These are phyloP conservation scores for Oryza coarctata DNA, from an alignment of 176 grass and related monocot species.

Conservation along the genomic window DNA sequence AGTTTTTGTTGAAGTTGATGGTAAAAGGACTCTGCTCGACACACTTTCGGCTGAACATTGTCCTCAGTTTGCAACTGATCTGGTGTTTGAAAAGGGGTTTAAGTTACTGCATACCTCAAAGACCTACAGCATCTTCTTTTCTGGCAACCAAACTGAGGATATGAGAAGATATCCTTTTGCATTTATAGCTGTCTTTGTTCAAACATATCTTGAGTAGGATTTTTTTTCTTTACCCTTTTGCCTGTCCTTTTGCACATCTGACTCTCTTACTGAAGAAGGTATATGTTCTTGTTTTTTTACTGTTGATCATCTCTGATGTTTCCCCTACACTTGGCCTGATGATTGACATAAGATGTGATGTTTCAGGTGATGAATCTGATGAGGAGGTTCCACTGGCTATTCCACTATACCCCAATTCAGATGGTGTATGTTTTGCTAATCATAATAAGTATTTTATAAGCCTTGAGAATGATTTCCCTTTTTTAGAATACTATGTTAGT, in stretches of 20 bases:
- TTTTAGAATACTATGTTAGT: neutral
- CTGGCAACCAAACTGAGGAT: constrained; percentile 45
- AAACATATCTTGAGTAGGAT: neutral
- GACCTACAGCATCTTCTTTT: constrained; percentile 46
- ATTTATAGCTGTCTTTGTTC: constrained; percentile 3
- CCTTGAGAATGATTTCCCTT: neutral
- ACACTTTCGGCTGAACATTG: constrained; percentile 50
- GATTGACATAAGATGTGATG: neutral
- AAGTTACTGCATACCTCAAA: constrained; percentile 68
- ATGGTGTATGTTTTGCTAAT: constrained; percentile 25
- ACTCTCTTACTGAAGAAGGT: constrained; percentile 9
- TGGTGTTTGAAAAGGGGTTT: constrained; percentile 85
- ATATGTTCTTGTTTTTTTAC: constrained; percentile 8
- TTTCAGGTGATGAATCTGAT: constrained; percentile 43
- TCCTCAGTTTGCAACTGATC: constrained; percentile 48
- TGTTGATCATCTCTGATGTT: constrained; percentile 18
- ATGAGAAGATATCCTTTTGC: constrained; percentile 42
- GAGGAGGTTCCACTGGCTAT: constrained; percentile 36
- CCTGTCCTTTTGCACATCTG: constrained; percentile 18
- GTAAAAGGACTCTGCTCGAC: constrained; percentile 48
- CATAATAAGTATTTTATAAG: neutral
- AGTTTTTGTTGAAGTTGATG: constrained; percentile 57
- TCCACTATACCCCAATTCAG: constrained; percentile 14
- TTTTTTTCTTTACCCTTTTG: constrained; percentile 25
- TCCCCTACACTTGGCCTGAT: constrained; percentile 17